Base-by-base conservation (phyloP, 768 basidiomycete species). In the Lactarius hatsudake region DNA sequence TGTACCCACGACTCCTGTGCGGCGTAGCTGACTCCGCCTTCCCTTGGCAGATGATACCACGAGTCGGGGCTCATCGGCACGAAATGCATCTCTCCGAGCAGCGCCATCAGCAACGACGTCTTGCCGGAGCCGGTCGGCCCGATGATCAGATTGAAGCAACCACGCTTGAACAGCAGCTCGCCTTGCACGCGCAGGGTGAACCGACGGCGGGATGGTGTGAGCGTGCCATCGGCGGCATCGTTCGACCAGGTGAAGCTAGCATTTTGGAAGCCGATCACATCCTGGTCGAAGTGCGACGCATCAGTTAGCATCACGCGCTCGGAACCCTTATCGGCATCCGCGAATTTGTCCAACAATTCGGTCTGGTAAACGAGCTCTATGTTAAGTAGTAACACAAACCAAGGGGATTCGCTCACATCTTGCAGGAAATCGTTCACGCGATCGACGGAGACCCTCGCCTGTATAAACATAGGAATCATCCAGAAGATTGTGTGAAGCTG, bases 1-100 rank as follows among this genome's bases (percentile, higher is more conserved):
- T 88, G 84, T 2, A 93, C 87, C 91, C 91, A 96, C 5, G 89
- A 86, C 73, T 93, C 91, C 74, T 96, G 93, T 3, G 89, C 88
- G 7, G 89, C 89, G 73, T 91, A 93, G 2, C 91, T 87, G 45
- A 95, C 82, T 6, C 92, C 91, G 1, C 81, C 81, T 4, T 77
- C 78, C 3, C 90, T 79, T 30, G 92, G 91, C 7, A 94, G 82
- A 68, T 84, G 86, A 75, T 82, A 90, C 82, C 84, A 89, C 0
- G 89, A 86, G 53, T 83, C 81, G 1, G 83, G 78, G 10, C 77
- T 74, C 9, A 78, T 77, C 2, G 82, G 83, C 12, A 82, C 75
- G 72, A 85, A 87, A 73, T 89, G 86, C 86, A 91, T 85, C 75
- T 90, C 88, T 40, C 87, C 79, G 75, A 87, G 79, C 48, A 87